A percentile compares a stretch with the other conserved stretches of the same genome.
phyloP scores from a whole-genome alignment of 2,329 filamentous ascomycete species.

The Alternaria incomplexa region DNA sequence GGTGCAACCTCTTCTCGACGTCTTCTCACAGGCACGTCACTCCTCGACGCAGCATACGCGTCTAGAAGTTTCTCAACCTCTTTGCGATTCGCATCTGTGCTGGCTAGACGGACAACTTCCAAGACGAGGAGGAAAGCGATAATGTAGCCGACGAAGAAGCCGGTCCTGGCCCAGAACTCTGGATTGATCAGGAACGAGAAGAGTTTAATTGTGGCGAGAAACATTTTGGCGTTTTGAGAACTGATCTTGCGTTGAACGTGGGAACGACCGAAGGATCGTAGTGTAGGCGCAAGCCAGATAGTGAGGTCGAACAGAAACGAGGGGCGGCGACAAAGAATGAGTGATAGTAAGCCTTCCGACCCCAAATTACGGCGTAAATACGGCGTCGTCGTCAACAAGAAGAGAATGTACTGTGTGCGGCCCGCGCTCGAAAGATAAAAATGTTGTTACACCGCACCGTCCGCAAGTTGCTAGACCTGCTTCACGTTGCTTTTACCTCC shows the following conservation, averaged over 20 bases:
- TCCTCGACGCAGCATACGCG: conserved; percentile 19
- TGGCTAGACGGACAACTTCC: conserved; percentile 27
- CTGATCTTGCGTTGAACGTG: neutral
- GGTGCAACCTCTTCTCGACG: neutral
- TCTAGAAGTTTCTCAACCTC: conserved; percentile 32
- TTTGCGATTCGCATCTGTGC: conserved; percentile 30
- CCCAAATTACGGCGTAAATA: neutral
- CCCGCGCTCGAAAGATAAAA: neutral
- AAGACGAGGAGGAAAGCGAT: conserved; percentile 28
- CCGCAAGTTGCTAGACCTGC: neutral
- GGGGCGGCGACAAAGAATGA: neutral
- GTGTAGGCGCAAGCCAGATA: neutral
- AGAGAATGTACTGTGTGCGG: neutral
- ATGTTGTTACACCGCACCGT: neutral
- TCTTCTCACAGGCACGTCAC: neutral
- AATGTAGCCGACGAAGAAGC: conserved; percentile 33
- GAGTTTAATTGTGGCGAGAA: neutral
- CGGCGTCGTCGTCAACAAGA: neutral
- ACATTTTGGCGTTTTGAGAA: neutral
- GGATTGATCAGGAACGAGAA: conserved; percentile 18
- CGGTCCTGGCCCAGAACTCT: conserved; percentile 22
- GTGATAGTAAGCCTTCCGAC: neutral
- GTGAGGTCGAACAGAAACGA: neutral
- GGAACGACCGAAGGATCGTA: neutral
- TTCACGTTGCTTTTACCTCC: neutral